A percentile compares a stretch with the other conserved stretches of the same genome.
Evolutionary conservation across 345 rosid species (phyloP).

Genomic region (Moricandia moricandioides): DNA sequence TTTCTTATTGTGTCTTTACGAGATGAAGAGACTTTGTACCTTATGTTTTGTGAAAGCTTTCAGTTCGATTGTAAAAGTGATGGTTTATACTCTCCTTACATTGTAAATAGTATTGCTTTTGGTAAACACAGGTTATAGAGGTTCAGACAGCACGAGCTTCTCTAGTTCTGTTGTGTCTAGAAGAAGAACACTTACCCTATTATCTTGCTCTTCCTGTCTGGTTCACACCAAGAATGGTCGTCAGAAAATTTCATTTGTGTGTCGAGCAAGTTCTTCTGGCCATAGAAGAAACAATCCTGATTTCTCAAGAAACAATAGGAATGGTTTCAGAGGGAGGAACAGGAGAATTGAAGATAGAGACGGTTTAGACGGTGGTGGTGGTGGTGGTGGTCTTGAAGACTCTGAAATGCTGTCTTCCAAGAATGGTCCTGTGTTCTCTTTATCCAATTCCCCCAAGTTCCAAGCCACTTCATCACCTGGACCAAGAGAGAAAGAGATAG

Average conservation of each 20-base stretch:
- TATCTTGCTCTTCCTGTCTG: constrained; percentile 39
- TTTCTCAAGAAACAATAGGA: constrained; percentile 56
- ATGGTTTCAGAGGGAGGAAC: constrained; percentile 59
- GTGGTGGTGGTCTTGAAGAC: constrained; percentile 43
- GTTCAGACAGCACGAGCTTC: constrained; percentile 43
- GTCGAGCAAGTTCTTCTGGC: constrained; percentile 57
- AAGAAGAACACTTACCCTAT: constrained; percentile 40
- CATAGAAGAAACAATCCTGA: constrained; percentile 67
- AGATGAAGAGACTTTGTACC: background rate
- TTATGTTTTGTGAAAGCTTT: background rate
- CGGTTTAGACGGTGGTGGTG: constrained; percentile 35
- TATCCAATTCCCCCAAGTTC: constrained; percentile 52
- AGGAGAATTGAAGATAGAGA: constrained; percentile 61
- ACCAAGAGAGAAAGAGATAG: constrained; percentile 74
- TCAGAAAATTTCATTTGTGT: constrained; percentile 42
- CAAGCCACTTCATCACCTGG: constrained; percentile 73
- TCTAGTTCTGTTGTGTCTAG: constrained; percentile 48
- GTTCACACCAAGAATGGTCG: constrained; percentile 36
- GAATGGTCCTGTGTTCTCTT: constrained; percentile 59
- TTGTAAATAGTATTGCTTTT: background rate
- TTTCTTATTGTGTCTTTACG: background rate
- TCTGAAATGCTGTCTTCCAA: constrained; percentile 50
- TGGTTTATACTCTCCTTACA: background rate
- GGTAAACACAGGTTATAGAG: constrained; percentile 51
- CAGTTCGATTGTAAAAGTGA: background rate